A percentile compares a stretch with the other conserved stretches of the same genome.
These are phyloP conservation scores for Diutina rugosa DNA, from an alignment of 1,139 yeast species.

Conservation along the genomic window DNA sequence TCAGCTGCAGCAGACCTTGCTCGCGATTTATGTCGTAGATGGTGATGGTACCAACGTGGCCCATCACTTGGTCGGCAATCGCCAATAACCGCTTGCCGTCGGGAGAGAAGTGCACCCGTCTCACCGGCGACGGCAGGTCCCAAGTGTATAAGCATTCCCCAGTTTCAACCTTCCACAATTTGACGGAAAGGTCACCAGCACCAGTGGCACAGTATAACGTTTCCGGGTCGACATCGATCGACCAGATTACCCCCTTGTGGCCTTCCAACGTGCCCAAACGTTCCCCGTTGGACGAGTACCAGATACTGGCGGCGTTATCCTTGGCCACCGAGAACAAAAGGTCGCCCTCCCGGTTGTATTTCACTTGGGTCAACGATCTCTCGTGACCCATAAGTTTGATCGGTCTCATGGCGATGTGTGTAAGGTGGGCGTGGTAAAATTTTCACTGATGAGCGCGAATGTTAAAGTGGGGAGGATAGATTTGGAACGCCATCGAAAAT, in stretches of 20 bases:
- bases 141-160: conserved; percentile 72
- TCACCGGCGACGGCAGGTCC: conserved; percentile 73
- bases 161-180: conserved; percentile 71
- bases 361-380: conserved; percentile 84
- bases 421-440: not conserved
- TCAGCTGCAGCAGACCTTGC: conserved; percentile 22
- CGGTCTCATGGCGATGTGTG: conserved; percentile 25
- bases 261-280: conserved; percentile 82
- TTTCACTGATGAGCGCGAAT: not conserved
- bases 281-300: conserved; percentile 95
- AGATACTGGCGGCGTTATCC: conserved; percentile 77
- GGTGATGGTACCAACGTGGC: conserved; percentile 66
- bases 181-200: conserved; percentile 78
- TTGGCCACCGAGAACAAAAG: conserved; percentile 85
- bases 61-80: conserved; percentile 90
- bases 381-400: conserved; percentile 64
- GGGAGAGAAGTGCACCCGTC: conserved; percentile 80
- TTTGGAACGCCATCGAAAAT: too few species aligned
- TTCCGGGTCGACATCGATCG: conserved; percentile 72
- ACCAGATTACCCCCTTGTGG: conserved; percentile 92
- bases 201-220: conserved; percentile 72
- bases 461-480: not conserved
- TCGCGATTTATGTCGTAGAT: conserved; percentile 45
- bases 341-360: conserved; percentile 92
- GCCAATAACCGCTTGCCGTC: conserved; percentile 58